A percentile compares a stretch with the other conserved stretches of the same genome.
Conservation (phyloP, 495 filamentous ascomycete species). For the Talaromyces borbonicus region DNA sequence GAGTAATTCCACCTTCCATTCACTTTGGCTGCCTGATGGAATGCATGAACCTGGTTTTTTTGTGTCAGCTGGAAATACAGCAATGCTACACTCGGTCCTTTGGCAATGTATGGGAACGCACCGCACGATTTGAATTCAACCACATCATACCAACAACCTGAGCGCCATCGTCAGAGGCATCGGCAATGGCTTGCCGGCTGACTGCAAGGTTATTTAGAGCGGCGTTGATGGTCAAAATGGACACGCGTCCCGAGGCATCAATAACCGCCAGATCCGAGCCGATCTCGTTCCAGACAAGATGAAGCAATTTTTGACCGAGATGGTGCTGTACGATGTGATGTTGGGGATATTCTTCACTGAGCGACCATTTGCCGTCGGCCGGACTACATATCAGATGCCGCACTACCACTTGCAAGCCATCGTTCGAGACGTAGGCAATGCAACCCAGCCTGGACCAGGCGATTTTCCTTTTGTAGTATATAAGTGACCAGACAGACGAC, state of each 20-base stretch:
- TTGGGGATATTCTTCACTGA: constrained; percentile 51
- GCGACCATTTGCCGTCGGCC: constrained; percentile 63
- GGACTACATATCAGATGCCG: constrained; percentile 61
- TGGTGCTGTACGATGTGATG: constrained; percentile 29
- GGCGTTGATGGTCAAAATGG: constrained; percentile 52
- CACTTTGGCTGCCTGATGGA: constrained; percentile 39
- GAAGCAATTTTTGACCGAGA: constrained; percentile 46
- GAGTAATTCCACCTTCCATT: constrained; percentile 44
- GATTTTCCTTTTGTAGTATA: constrained; percentile 55
- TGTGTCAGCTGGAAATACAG: neutral
- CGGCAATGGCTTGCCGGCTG: constrained; percentile 42
- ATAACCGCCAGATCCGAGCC: constrained; percentile 67
- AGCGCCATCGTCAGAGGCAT: constrained; percentile 59
- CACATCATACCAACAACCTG: constrained; percentile 78
- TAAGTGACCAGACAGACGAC: too few species aligned
- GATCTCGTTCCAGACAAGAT: constrained; percentile 71
- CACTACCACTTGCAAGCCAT: constrained; percentile 57
- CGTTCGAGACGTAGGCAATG: constrained; percentile 71
- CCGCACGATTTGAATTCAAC: constrained; percentile 54
- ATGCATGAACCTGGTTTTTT: constrained; percentile 37
- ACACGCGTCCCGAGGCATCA: constrained; percentile 63
- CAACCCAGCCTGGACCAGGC: constrained; percentile 86
- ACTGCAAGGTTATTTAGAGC: constrained; percentile 56
- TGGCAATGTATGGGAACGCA: constrained; percentile 27
- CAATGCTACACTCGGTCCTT: too few species aligned